Base-by-base conservation (phyloP, 345 rosid species). In the Eucalyptus guilfoylei region DNA sequence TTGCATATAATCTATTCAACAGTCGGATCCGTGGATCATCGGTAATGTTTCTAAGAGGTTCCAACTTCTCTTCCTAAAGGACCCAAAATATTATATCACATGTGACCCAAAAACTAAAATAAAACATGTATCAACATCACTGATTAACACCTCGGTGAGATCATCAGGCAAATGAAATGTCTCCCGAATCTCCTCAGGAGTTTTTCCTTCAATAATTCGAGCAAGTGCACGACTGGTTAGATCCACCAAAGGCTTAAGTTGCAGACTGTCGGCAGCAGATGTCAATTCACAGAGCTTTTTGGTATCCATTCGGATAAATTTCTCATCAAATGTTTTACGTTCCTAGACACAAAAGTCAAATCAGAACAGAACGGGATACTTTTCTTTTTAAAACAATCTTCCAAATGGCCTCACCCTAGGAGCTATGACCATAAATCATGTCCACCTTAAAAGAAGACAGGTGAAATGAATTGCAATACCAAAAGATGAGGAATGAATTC, bases 251-350 rank as follows among this genome's bases (percentile, higher is more conserved):
- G 97, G 98, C 92, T 95, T 95, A 89, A 97, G 91, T 92, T 96
- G 97, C 90, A 97, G 97, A 94, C 98, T 95, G 90, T 95, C 98
- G 62, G 98, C 98, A 80, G 99, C 99, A 88, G 98, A 95, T 90
- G 96, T 96, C 95, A 97, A 91, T 92, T 96, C 99, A 91, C 99
- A 96, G 15, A 97, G 94, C 93, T 93, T 96, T 90, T 95, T 96
- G 81, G 97, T 95, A 90, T 95, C 97, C 99, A 97, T 96, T 72
- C 99, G 94, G 90, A 96, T 94, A 87, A 96, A 97, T 92, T 91
- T 96, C 91, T 96, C 98, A 89, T 97, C 98, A 92, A 93, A 97
- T 88, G 92, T 90, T 90, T 96, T 97, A 87, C 95, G 95, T 88
- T 97, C 99, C 99, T 95, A 89, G 32, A 88, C 44, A 91, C 45